Evolutionary conservation across 176 grass and related monocot genomes (phyloP).

Genomic region (Musa acuminata): DNA sequence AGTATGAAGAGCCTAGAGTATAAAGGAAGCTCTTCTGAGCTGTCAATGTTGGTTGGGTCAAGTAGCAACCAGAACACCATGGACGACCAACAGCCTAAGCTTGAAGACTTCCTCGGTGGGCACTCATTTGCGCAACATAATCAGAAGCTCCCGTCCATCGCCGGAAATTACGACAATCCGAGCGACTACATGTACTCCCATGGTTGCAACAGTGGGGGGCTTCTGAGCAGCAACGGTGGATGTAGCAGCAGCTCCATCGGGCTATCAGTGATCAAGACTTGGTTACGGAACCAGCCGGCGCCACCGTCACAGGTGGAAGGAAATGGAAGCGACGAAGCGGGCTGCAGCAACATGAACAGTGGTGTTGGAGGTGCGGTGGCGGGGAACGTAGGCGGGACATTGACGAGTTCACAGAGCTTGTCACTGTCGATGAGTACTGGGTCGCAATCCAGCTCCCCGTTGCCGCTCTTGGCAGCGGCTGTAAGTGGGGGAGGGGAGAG

Average conservation of each 20-base stretch:
- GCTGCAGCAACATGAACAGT: no score
- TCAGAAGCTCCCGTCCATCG: slow-evolving; percentile 1
- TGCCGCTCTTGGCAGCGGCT: slow-evolving; percentile 13
- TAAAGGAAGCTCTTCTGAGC: slow-evolving; percentile 31
- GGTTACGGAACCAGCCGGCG: slow-evolving; percentile 51
- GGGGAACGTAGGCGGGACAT: neutral
- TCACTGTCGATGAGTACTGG: slow-evolving; percentile 50
- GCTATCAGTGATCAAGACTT: slow-evolving; percentile 73
- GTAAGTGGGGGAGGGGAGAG: slow-evolving; percentile 13
- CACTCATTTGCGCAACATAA: slow-evolving; percentile 1
- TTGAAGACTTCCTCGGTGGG: slow-evolving; percentile 56
- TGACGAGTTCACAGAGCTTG: slow-evolving; percentile 28
- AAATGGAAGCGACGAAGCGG: neutral
- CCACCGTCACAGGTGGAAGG: neutral
- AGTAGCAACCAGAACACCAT: slow-evolving; percentile 15
- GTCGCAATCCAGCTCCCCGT: slow-evolving; percentile 10
- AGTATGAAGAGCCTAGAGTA: slow-evolving; percentile 16
- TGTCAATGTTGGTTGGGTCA: slow-evolving; percentile 28
- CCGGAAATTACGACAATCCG: neutral
- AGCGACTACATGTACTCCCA: slow-evolving; percentile 9
- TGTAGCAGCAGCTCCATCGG: slow-evolving; percentile 36
- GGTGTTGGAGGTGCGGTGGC: neutral
- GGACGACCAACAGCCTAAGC: slow-evolving; percentile 33
- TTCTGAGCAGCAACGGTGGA: neutral
- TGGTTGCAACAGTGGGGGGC: slow-evolving; percentile 4